A percentile compares a stretch with the other conserved stretches of the same genome.
phyloP scores from a whole-genome alignment of 805 yeast species.

The Saccharomyces paradoxus region DNA sequence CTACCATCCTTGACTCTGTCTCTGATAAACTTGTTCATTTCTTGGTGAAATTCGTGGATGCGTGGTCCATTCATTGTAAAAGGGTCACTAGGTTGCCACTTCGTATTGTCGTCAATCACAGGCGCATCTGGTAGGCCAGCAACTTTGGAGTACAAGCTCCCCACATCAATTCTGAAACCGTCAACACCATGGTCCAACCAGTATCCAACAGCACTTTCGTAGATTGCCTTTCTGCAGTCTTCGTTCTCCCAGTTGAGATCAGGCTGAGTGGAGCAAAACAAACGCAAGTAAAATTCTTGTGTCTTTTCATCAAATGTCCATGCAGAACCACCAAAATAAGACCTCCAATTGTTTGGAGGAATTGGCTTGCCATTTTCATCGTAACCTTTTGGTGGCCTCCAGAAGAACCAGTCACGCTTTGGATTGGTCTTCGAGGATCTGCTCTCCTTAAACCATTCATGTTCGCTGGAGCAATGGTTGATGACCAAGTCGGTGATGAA shows the following conservation, averaged over 20 bases:
- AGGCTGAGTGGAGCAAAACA: constrained; percentile 50
- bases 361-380: constrained; percentile 40
- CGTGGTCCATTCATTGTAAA: constrained; percentile 41
- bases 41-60: constrained; percentile 50
- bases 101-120: constrained; percentile 33
- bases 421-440: constrained; percentile 43
- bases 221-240: constrained; percentile 28
- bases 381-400: constrained; percentile 43
- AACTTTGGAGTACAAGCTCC: constrained; percentile 44
- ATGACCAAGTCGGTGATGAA: constrained; percentile 48
- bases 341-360: constrained; percentile 55
- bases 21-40: constrained; percentile 31
- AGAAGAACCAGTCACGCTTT: constrained; percentile 54
- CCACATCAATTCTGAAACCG: constrained; percentile 53
- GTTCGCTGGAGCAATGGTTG: constrained; percentile 49
- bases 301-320: constrained; percentile 49
- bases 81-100: constrained; percentile 34
- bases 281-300: constrained; percentile 45
- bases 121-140: constrained; percentile 42
- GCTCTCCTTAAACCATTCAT: constrained; percentile 51
- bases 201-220: constrained; percentile 40
- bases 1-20: constrained; percentile 37
- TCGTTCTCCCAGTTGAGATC: constrained; percentile 54
- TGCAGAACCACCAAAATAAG: constrained; percentile 45
- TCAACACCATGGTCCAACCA: constrained; percentile 51